Conservation (phyloP, 2,329 filamentous ascomycete species). For the Talaromyces verruculosus region DNA sequence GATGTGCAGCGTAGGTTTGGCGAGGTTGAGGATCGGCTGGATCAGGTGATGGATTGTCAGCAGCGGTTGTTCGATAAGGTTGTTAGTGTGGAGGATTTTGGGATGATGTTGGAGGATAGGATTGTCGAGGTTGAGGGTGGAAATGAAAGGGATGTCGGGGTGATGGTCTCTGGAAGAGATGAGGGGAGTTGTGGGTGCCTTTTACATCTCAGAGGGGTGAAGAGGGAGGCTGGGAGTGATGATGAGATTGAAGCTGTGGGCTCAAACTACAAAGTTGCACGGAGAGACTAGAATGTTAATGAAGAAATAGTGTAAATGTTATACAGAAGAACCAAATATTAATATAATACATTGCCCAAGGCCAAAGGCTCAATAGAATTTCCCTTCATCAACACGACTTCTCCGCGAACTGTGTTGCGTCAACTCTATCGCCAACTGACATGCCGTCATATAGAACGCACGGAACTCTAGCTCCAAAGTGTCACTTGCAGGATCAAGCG, state of each 20-base stretch:
- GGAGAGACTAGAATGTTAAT: neutral
- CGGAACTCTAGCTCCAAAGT: slow-evolving; percentile 30
- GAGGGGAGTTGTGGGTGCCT: neutral
- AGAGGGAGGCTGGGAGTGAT: neutral
- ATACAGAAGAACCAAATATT: slow-evolving; percentile 20
- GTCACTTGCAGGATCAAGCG: slow-evolving; percentile 22
- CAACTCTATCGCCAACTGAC: slow-evolving; percentile 40
- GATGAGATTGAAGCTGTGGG: neutral
- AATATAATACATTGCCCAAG: slow-evolving; percentile 7
- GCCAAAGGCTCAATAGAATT: neutral
- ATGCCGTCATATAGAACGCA: slow-evolving; percentile 40
- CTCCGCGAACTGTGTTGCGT: slow-evolving; percentile 24
- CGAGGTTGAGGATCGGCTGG: slow-evolving; percentile 32
- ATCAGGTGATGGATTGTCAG: slow-evolving; percentile 30
- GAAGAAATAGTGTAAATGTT: slow-evolving; percentile 15
- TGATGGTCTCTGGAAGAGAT: neutral
- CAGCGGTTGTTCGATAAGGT: slow-evolving; percentile 30
- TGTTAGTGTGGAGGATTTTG: slow-evolving; percentile 30
- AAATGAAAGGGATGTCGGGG: neutral
- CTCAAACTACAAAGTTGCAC: neutral
- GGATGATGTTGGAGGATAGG: slow-evolving; percentile 26
- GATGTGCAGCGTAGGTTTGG: slow-evolving; percentile 29
- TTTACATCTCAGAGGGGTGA: neutral
- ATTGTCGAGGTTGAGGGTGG: slow-evolving; percentile 27
- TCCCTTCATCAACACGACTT: neutral